phyloP scores from a whole-genome alignment of 495 filamentous ascomycete genomes.

The Halenospora varia region DNA sequence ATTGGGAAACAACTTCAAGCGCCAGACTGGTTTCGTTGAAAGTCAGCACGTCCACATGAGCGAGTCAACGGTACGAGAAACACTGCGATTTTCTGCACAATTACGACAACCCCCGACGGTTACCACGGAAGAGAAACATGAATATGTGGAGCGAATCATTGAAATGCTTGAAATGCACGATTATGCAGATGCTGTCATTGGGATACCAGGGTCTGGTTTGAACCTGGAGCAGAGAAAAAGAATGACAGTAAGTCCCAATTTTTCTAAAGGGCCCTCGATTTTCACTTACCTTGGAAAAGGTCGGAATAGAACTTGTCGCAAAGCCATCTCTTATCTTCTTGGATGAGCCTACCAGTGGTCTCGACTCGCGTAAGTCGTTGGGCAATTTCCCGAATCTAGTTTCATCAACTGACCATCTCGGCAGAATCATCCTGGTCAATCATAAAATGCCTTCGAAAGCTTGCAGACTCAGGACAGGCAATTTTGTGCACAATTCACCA shows the following conservation, averaged over 20 bases:
- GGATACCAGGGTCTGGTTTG: slow-evolving; percentile 63
- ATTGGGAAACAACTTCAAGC: neutral
- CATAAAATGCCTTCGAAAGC: slow-evolving; percentile 67
- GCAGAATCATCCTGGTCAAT: slow-evolving; percentile 81
- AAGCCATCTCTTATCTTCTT: slow-evolving; percentile 85
- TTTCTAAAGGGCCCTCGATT: neutral
- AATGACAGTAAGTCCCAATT: slow-evolving; percentile 57
- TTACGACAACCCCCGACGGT: slow-evolving; percentile 35
- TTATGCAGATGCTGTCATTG: slow-evolving; percentile 82
- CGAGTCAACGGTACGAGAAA: neutral
- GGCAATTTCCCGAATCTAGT: no score
- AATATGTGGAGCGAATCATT: slow-evolving; percentile 55
- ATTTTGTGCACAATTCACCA: slow-evolving; percentile 91
- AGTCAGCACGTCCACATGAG: neutral
- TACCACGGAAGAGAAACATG: slow-evolving; percentile 46
- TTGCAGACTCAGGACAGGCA: slow-evolving; percentile 76
- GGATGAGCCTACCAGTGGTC: slow-evolving; percentile 77
- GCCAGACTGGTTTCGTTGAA: neutral
- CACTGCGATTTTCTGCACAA: slow-evolving; percentile 34
- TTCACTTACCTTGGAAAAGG: no score
- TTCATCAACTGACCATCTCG: slow-evolving; percentile 36
- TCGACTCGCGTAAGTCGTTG: slow-evolving; percentile 80
- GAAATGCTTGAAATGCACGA: slow-evolving; percentile 65
- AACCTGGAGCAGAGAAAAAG: slow-evolving; percentile 68
- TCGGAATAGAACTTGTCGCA: slow-evolving; percentile 84